These are phyloP conservation scores for Panus rudis DNA, from an alignment of 768 basidiomycete species.

Conservation along the genomic window DNA sequence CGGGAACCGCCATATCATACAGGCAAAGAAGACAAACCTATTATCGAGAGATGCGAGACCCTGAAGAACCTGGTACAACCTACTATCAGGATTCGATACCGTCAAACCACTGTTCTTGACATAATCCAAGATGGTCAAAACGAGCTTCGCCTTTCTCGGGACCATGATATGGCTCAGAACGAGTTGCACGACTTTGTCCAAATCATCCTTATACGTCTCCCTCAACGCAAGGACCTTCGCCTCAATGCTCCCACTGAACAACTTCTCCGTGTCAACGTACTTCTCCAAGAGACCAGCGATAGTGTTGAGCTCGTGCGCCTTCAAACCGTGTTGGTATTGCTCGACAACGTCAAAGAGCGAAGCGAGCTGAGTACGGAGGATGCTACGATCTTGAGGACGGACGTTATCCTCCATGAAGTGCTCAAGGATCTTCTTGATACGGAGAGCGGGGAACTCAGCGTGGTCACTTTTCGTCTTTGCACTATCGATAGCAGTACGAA, in stretches of 20 bases:
- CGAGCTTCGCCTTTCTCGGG: conserved; percentile 83
- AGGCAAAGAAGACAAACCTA: conserved; percentile 43
- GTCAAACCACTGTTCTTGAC: conserved; percentile 77
- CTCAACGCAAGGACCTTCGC: conserved; percentile 84
- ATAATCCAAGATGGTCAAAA: conserved; percentile 81
- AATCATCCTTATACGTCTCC: conserved; percentile 87
- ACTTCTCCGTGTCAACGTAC: conserved; percentile 82
- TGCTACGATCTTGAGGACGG: conserved; percentile 69
- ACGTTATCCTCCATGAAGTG: conserved; percentile 78
- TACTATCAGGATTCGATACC: conserved; percentile 67
- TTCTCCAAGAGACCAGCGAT: conserved; percentile 71
- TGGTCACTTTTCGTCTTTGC: conserved; percentile 66
- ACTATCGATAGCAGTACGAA: conserved; percentile 71
- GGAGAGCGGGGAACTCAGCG: conserved; percentile 84
- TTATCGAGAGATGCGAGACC: conserved; percentile 83
- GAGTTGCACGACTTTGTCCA: conserved; percentile 79
- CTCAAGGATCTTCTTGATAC: conserved; percentile 82
- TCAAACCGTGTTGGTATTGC: conserved; percentile 74
- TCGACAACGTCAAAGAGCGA: conserved; percentile 72
- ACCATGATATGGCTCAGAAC: conserved; percentile 97
- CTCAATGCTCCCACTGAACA: conserved; percentile 94
- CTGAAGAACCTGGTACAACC: conserved; percentile 70
- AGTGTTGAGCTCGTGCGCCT: conserved; percentile 76
- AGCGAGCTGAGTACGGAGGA: conserved; percentile 68
- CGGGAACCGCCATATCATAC: background rate